Base-by-base conservation (phyloP, 2,329 filamentous ascomycete genomes). In the Beauveria caledonica region DNA sequence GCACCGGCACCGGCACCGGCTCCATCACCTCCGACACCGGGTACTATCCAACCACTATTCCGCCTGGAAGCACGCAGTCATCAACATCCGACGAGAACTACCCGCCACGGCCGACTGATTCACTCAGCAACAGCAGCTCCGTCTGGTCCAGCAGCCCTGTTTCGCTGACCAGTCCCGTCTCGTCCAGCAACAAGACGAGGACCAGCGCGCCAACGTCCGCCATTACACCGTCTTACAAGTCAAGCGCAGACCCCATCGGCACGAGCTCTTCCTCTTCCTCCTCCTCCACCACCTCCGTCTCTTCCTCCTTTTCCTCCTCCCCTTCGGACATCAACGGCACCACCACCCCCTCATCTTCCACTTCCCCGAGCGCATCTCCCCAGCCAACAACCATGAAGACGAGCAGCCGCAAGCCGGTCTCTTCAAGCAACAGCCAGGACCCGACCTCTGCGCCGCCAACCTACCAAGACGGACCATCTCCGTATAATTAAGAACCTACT, bases 381-480 rank as follows among this genome's bases (percentile, higher is more conserved):
- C 55, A 10, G 29, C 40, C 58, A 8, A 54, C 58, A 19, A 60
- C 58, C 21, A 4, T 54, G 42, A 23, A 49, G 21, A 60, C 58
- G 11, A 60, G 51, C 44, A 60, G 58, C 25, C 51, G 45, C 17
- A 19, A 44, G 23, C 33, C 58, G 1, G 13, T 8, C 2, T 46
- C 58, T 11, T 33, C 40, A 1, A 36, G 9, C 33, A 55, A n/a
- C 55, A 44, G 33, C 36, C 46, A 57, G 45, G 29, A 60, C 11
- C 58, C 58, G 10, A 19, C 17, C 13, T 42, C 58, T 21, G 40
- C 51, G 21, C 51, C 58, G 0, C 50, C 51, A 1, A 6, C 51
- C 3, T 60, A 60, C 13, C 8, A 25, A n/a, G 58, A 56, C 23
- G 23, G 29, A 6, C 58, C 58, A 2, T 52, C 45, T 9, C 40